A percentile compares a stretch with the other conserved stretches of the same genome.
Conservation (phyloP, 176 grass and related monocot species). For the Hsuehochloa calcarea region DNA sequence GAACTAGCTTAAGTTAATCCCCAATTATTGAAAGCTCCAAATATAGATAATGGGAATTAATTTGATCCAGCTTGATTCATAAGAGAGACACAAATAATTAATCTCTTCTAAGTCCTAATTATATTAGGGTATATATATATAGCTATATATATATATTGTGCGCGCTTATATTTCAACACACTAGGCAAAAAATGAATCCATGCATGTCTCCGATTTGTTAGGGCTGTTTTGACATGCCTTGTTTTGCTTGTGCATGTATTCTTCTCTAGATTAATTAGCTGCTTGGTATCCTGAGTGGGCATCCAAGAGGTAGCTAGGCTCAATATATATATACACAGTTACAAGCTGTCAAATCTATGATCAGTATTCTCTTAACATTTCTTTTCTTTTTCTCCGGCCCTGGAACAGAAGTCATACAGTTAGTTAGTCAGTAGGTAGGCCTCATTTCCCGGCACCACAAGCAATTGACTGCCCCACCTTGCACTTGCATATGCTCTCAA, state of each 20-base stretch:
- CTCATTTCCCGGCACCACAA: constrained; percentile 49
- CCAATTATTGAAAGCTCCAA: not conserved
- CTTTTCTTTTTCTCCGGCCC: not conserved
- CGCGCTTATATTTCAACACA: not conserved
- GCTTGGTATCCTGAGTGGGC: not conserved
- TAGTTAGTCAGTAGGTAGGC: constrained; percentile 76
- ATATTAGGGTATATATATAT: not conserved
- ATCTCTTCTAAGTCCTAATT: not conserved
- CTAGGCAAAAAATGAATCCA: not conserved
- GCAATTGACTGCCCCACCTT: constrained; percentile 43
- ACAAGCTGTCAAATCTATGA: too few species aligned
- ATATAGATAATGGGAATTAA: not conserved
- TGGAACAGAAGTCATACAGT: constrained; percentile 56
- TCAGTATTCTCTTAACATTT: not conserved
- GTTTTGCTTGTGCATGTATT: constrained; percentile 27
- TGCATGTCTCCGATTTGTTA: constrained; percentile 15
- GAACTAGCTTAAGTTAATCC: not conserved
- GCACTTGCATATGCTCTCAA: constrained; percentile 4
- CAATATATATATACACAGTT: too few species aligned
- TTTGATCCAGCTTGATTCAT: not conserved
- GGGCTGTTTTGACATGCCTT: constrained; percentile 12
- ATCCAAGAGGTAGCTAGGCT: too few species aligned
- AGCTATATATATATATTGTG: not conserved
- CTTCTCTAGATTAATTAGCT: constrained; percentile 35
- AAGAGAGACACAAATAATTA: not conserved